phyloP scores from a whole-genome alignment of 2,329 filamentous ascomycete genomes.

The Fonsecaea pedrosoi region DNA sequence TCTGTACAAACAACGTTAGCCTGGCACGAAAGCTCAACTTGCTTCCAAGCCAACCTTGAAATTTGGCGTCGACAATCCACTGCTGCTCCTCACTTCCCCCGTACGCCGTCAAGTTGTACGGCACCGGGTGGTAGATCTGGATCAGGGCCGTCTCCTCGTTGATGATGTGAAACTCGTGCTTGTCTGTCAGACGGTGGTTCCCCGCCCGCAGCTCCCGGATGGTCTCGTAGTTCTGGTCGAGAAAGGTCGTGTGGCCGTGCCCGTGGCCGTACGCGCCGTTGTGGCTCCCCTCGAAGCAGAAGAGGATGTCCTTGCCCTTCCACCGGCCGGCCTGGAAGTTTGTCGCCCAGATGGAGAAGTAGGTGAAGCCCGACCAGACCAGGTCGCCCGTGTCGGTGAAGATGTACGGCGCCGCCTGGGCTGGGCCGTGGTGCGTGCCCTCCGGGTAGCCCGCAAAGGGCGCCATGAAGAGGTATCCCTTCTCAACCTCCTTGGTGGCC shows the following conservation, averaged over 20 bases:
- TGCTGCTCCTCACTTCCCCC: constrained; percentile 48
- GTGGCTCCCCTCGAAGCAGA: constrained; percentile 28
- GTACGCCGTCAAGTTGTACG: constrained; percentile 49
- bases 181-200: constrained; percentile 55
- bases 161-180: constrained; percentile 62
- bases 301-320: constrained; percentile 28
- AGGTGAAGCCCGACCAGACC: constrained; percentile 31
- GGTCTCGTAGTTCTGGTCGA: constrained; percentile 63
- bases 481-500: constrained; percentile 28
- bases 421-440: constrained; percentile 25
- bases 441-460: constrained; percentile 25
- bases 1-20: constrained; percentile 40
- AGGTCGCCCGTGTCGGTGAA: constrained; percentile 30
- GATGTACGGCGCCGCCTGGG: constrained; percentile 28
- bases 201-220: constrained; percentile 61
- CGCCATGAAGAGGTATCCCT: constrained; percentile 55
- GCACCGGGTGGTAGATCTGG: constrained; percentile 36
- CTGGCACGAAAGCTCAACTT: too few relatives aligned
- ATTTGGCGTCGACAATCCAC: constrained; percentile 51
- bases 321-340: constrained; percentile 27
- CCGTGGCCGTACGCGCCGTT: constrained; percentile 49
- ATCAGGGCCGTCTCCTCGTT: constrained; percentile 49
- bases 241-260: constrained; percentile 61
- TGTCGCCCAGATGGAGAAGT: constrained; percentile 30
- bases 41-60: constrained; percentile 43